Evolutionary conservation across 805 yeast genomes (phyloP), one percentile per base, ranked within the genome.

Genomic region (Yarrowia osloensis): DNA sequence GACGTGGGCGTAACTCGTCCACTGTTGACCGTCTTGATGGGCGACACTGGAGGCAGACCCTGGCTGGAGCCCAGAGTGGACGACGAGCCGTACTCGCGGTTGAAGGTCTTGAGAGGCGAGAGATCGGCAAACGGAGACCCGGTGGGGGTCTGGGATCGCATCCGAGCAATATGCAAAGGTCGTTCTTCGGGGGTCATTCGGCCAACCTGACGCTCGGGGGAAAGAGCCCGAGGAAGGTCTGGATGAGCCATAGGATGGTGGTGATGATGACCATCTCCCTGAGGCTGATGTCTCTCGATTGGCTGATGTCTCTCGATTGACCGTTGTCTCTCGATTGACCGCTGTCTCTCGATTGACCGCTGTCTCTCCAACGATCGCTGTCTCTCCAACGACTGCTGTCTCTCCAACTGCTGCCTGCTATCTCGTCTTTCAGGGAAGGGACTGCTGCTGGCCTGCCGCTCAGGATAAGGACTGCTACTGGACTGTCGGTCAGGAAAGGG

Each of bases 21-120:
- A 29, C 63, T 57, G 42, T 40, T 57, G 28, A 57, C 63, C 2
- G 63, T 57, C 29, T 57, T 57, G 49, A 57, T 57, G 31, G 63
- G 63, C 3, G 63, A 57, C 12, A 57, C 49, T 12, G 63, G 63
- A 28, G 63, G 49, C 19, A 57, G 63, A 4, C 63, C 63, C n/a
- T 37, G 42, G 3, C 39, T 37, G 4, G 61, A 54, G 2, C 61
- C 61, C 21, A 39, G 49, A 19, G 63, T 40, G 19, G 63, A 57
- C 2, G 63, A 9, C 4, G 63, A 39, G 2, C 63, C 63, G 4
- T n/a, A 37, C 29, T 55, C 62, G n/a, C 63, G 33, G 42, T 28
- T 57, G 37, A 40, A 57, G 13, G 63, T 39, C 42, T 57, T 57
- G 33, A 57, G 31, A 12, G 63, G 63, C n/a, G 63, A 57, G 17